phyloP scores from a whole-genome alignment of 305 asterid species.

The Rubia balearica region DNA sequence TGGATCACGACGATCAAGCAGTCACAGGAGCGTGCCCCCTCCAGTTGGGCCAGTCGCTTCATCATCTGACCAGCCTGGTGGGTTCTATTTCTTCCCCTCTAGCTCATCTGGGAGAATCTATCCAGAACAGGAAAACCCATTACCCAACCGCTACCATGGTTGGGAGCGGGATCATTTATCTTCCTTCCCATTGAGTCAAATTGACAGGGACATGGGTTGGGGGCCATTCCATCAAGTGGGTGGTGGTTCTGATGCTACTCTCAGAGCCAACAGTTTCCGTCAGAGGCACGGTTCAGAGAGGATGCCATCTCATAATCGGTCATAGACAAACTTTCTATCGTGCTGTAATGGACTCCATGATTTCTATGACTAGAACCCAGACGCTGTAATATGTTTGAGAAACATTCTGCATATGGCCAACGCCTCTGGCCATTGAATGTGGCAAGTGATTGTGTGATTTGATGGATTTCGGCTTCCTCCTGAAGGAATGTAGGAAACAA shows the following conservation, averaged over 20 bases:
- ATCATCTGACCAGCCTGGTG: constrained; percentile 48
- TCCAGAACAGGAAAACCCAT: constrained; percentile 49
- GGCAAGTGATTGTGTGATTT: constrained; percentile 25
- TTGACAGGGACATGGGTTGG: constrained; percentile 58
- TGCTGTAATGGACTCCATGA: constrained; percentile 28
- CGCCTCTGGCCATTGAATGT: constrained; percentile 26
- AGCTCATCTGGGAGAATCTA: constrained; percentile 46
- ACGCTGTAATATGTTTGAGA: constrained; percentile 40
- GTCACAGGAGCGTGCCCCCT: constrained; percentile 33
- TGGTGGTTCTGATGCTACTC: constrained; percentile 36
- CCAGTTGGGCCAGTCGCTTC: constrained; percentile 46
- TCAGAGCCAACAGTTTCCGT: constrained; percentile 41
- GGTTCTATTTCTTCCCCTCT: constrained; percentile 49
- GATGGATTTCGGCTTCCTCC: constrained; percentile 27
- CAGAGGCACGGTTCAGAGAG: constrained; percentile 77
- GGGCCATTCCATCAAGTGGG: constrained; percentile 49
- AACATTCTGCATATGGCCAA: constrained; percentile 24
- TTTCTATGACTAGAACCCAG: constrained; percentile 33
- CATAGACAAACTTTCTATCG: constrained; percentile 23
- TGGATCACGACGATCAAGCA: constrained; percentile 45
- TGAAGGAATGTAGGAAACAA: constrained; percentile 3
- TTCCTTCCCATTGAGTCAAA: constrained; percentile 34
- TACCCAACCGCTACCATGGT: constrained; percentile 32
- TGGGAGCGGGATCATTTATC: constrained; percentile 64
- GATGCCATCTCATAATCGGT: constrained; percentile 63